Percentiles rank a stretch among this genome's conserved stretches.
phyloP scores from a whole-genome alignment of 1,139 yeast species.

The Suhomyces bolitotheri region DNA sequence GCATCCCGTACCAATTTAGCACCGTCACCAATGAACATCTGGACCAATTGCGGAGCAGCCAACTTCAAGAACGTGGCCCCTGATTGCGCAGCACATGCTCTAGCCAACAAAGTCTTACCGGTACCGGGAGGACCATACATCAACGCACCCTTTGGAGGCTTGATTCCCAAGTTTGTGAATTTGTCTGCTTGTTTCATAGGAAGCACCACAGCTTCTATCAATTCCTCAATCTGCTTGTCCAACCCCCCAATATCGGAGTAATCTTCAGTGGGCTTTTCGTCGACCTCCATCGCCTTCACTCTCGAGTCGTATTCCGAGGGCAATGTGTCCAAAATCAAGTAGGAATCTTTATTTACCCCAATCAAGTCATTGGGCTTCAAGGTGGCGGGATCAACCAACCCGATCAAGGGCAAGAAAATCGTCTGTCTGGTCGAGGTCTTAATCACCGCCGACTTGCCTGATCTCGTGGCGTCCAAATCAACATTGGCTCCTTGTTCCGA shows the following conservation, averaged over 20 bases:
- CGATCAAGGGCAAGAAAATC: slow-evolving; percentile 92
- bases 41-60: slow-evolving; percentile 98
- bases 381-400: slow-evolving; percentile 84
- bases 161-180: slow-evolving; percentile 87
- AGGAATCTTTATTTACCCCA: slow-evolving; percentile 97
- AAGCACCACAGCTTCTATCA: slow-evolving; percentile 95
- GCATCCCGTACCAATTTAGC: slow-evolving; percentile 98
- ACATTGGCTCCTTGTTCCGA: slow-evolving; percentile 93
- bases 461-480: slow-evolving; percentile 86
- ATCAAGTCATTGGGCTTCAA: slow-evolving; percentile 95
- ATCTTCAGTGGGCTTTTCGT: slow-evolving; percentile 96
- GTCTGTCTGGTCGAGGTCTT: slow-evolving; percentile 98
- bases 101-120: slow-evolving; percentile 92
- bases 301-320: slow-evolving; percentile 98
- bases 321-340: slow-evolving; percentile 85
- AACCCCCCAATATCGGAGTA: slow-evolving; percentile 97
- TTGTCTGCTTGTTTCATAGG: slow-evolving; percentile 99
- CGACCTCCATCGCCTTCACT: slow-evolving; percentile 99
- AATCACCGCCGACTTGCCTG: slow-evolving; percentile 97
- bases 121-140: slow-evolving; percentile 99
- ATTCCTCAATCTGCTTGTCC: slow-evolving; percentile 96
- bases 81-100: slow-evolving; percentile 99
- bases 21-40: slow-evolving; percentile 99
- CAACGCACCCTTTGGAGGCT: slow-evolving; percentile 96
- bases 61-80: slow-evolving; percentile 96